Evolutionary conservation across 768 basidiomycete genomes (phyloP), one percentile per base, ranked within the genome.

Genomic region (Pilatotrama ljubarskyi): DNA sequence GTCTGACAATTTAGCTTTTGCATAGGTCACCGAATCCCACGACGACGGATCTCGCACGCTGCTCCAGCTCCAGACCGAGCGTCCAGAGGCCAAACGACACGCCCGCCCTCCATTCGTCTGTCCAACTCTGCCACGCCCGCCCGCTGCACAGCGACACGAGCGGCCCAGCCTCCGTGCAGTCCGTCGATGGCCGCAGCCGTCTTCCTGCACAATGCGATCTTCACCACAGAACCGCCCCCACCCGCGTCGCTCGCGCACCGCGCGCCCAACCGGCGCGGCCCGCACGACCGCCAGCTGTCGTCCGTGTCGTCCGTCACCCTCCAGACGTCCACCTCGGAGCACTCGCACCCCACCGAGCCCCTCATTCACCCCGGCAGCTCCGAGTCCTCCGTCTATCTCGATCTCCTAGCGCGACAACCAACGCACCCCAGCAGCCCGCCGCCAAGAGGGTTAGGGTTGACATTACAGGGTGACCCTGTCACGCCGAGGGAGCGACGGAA

Each of bases 121-220:
- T 18, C 38, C 38, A 41, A 17, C 36, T 47, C 46, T n/a, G n/a
- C 18, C 10, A 10, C 22, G 44, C 20, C 24, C 15, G 46, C 14
- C 11, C 20, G 18, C 46, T 20, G n/a, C 20, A 18, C 17, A 17
- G n/a, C n/a, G n/a, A 8, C 42, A 18, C 29, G 14, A 3, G 32
- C 20, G 29, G 15, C 29, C 38, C 38, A 14, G 38, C 38, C 38
- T 8, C 14, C 38, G 38, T 40, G 14, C 38, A 35, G 20, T 15
- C 7, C 8, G 41, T 47, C 48, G 55, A 88, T 88, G 87, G 80
- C 84, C 55, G 83, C 82, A 17, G 55, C 55, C 51, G 70, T 85
- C 51, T 80, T 81, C 69, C 78, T 85, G 51, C 85, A 86, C 71
- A 80, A 84, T 66, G 75, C 80, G 32, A 67, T 84, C 55, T 81